phyloP scores from a whole-genome alignment of 192 early-diverging fungal species.

The Coemansia brasiliensis region DNA sequence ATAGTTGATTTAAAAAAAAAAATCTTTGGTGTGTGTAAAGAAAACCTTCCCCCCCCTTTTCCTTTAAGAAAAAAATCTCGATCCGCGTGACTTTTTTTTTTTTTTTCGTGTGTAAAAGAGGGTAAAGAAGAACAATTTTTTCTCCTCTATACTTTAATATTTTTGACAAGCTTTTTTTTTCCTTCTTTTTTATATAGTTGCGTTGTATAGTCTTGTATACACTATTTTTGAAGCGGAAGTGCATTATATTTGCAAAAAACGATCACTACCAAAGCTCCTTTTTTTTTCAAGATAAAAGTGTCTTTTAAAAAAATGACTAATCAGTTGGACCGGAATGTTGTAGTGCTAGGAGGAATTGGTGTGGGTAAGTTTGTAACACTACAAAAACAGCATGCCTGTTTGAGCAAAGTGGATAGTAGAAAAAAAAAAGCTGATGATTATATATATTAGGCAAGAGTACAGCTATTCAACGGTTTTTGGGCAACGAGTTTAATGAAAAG shows the following conservation, averaged over 20 bases:
- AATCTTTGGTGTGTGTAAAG: not conserved
- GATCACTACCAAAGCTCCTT: too few species aligned
- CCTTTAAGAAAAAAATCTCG: not conserved
- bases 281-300: slow-evolving; percentile 1
- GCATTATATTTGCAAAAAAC: not conserved
- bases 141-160: slow-evolving; percentile 9
- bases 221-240: too few species aligned
- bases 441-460: slow-evolving; percentile 82
- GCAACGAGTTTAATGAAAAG: slow-evolving; percentile 85
- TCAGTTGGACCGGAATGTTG: slow-evolving; percentile 42
- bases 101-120: not conserved
- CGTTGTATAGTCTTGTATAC: too few species aligned
- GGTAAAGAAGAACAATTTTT: slow-evolving; percentile 6
- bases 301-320: slow-evolving; percentile 9
- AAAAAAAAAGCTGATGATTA: too few species aligned
- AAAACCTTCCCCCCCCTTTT: too few species aligned
- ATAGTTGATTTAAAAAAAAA: not conserved
- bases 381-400: too few species aligned
- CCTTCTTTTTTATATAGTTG: not conserved
- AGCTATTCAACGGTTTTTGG: slow-evolving; percentile 89
- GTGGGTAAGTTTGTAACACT: slow-evolving; percentile 34
- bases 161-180: not conserved
- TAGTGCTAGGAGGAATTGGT: slow-evolving; percentile 35
- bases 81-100: slow-evolving; percentile 9
- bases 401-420: too few species aligned